These are phyloP conservation scores for Trifolium fragiferum DNA, from an alignment of 306 rosid species.

Conservation along the genomic window DNA sequence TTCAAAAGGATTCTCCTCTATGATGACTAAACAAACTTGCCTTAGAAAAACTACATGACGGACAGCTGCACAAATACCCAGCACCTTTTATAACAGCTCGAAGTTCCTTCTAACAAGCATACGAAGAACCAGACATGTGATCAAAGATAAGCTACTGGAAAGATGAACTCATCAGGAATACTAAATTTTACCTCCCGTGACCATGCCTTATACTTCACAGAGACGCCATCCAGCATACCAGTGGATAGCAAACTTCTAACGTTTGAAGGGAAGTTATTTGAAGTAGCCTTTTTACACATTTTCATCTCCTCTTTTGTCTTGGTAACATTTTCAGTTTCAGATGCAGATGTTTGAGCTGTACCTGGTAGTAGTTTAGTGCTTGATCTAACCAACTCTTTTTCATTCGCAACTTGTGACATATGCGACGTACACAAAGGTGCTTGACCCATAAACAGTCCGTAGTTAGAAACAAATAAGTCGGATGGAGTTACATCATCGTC, in stretches of 20 bases:
- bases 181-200: slow-evolving; percentile 74
- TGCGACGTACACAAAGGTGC: slow-evolving; percentile 43
- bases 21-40: slow-evolving; percentile 46
- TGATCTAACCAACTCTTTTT: slow-evolving; percentile 49
- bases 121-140: slow-evolving; percentile 60
- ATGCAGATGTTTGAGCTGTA: slow-evolving; percentile 38
- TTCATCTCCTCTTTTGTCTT: slow-evolving; percentile 61
- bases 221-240: slow-evolving; percentile 88
- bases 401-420: slow-evolving; percentile 49
- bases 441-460: slow-evolving; percentile 65
- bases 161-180: slow-evolving; percentile 48
- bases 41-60: slow-evolving; percentile 68
- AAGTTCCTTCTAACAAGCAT: slow-evolving; percentile 74
- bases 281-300: slow-evolving; percentile 57
- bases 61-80: slow-evolving; percentile 79
- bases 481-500: slow-evolving; percentile 59
- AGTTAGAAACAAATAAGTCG: slow-evolving; percentile 46
- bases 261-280: slow-evolving; percentile 82
- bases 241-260: slow-evolving; percentile 83
- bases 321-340: slow-evolving; percentile 49
- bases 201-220: slow-evolving; percentile 85
- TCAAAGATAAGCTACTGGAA: slow-evolving; percentile 50
- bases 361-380: slow-evolving; percentile 42
- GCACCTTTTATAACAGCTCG: slow-evolving; percentile 72
- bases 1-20: slow-evolving; percentile 27